Evolutionary conservation across 2,329 filamentous ascomycete genomes (phyloP), one percentile per base, ranked within the genome.

Genomic region (Huntiella decipiens): DNA sequence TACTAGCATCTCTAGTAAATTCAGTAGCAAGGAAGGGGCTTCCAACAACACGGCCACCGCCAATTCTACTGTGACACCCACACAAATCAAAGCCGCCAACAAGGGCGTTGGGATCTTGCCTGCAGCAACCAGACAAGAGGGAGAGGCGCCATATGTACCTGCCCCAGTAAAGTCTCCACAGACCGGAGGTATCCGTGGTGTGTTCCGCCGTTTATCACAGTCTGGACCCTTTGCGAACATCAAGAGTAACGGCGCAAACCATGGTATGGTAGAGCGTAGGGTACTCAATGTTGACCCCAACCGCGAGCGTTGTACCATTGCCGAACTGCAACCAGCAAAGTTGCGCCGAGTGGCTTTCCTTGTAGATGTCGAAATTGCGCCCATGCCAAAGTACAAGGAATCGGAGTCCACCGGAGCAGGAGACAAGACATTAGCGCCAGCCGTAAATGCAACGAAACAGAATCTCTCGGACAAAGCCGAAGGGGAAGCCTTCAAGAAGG

Each of bases 311-410:
- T 93, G 85, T 58, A 70, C 74, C 17, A 75, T 96, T 28, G 66
- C 74, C 4, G 87, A 93, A 53, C 66, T 98, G 40, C 78, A 86
- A 53, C 75, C 79, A 55, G 74, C 75, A 42, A 94, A 91, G 58
- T 62, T 98, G 50, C 74, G 85, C 45, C 76, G 86, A 45, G 91
- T 98, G 0, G 82, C 88, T 0, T 98, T 98, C 57, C 94, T 84
- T 54, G 91, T 98, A 2, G 91, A 98, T 56, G 87, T 98, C 4
- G 91, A 98, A 60, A 93, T 98, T 56, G 88, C 88, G 3, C 84
- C 86, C 0, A 77, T 84, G 56, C 84, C 87, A 17, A 78, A 75
- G 54, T 91, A 92, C 54, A 28, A 37, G 5, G 35, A 33, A 19
- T n/a, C 22, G 12, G 40, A 43, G 19, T 3, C 38, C 11, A 28